These are phyloP conservation scores for Penicillium crustosum DNA, from an alignment of 2,329 filamentous ascomycete species.

Conservation along the genomic window DNA sequence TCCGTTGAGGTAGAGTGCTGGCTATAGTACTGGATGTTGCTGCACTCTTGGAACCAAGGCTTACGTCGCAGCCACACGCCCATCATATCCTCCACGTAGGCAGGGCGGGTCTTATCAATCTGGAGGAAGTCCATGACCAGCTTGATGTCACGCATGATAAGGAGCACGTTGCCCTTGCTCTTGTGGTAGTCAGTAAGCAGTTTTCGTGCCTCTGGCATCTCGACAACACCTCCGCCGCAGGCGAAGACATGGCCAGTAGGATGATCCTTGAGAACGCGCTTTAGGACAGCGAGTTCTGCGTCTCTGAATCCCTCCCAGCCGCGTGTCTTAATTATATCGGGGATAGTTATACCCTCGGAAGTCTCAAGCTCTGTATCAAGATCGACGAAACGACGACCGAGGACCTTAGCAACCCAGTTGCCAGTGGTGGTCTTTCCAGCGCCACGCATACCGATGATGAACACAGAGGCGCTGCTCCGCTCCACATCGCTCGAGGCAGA, in stretches of 20 bases:
- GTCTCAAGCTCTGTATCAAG: slow-evolving; percentile 84
- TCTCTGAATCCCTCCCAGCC: slow-evolving; percentile 90
- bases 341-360: slow-evolving; percentile 72
- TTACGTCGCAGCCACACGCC: slow-evolving; percentile 86
- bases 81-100: slow-evolving; percentile 89
- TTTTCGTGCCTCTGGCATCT: slow-evolving; percentile 75
- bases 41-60: slow-evolving; percentile 88
- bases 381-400: slow-evolving; percentile 78
- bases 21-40: slow-evolving; percentile 90
- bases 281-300: slow-evolving; percentile 73
- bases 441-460: slow-evolving; percentile 96
- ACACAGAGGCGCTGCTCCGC: slow-evolving; percentile 65
- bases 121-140: slow-evolving; percentile 86
- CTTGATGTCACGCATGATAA: slow-evolving; percentile 83
- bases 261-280: slow-evolving; percentile 71
- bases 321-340: slow-evolving; percentile 72
- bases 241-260: slow-evolving; percentile 79
- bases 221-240: slow-evolving; percentile 90
- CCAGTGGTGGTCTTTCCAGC: slow-evolving; percentile 95
- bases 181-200: slow-evolving; percentile 72
- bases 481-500: slow-evolving; percentile 40
- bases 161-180: slow-evolving; percentile 76
- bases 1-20: slow-evolving; percentile 58
- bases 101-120: slow-evolving; percentile 84
- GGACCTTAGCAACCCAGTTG: slow-evolving; percentile 73